phyloP scores from a whole-genome alignment of 495 filamentous ascomycete genomes.

The Aspergillus incahuasiensis region DNA sequence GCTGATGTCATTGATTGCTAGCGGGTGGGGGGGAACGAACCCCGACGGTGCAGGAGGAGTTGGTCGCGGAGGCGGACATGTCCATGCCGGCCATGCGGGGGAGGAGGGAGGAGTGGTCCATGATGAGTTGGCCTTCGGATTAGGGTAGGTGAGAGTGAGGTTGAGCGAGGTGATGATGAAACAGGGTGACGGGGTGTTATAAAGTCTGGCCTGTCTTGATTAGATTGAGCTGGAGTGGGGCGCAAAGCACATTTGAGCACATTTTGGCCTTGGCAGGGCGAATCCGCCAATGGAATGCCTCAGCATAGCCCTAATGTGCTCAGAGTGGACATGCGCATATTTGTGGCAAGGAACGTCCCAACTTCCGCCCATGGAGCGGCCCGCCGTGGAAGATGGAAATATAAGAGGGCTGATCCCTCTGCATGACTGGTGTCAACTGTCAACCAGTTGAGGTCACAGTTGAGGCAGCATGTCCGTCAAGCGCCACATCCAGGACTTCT shows the following conservation, averaged over 20 bases:
- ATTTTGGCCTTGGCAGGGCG: conserved; percentile 12
- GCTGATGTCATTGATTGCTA: neutral
- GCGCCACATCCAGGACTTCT: conserved; percentile 39
- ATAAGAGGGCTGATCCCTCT: neutral
- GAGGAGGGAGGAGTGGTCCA: neutral
- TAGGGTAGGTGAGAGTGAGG: too few relatives aligned
- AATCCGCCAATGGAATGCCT: neutral
- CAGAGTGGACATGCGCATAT: too few relatives aligned
- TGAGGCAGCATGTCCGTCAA: neutral
- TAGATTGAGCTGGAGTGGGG: neutral
- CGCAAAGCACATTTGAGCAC: conserved; percentile 14
- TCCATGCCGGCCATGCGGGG: conserved; percentile 16
- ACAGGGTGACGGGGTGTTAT: too few relatives aligned
- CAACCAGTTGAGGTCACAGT: too few relatives aligned
- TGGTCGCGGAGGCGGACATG: conserved; percentile 5
- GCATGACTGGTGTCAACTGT: too few relatives aligned
- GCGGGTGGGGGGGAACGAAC: neutral
- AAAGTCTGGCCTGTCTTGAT: neutral
- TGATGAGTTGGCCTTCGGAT: neutral
- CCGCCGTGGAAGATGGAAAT: neutral
- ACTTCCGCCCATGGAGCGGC: too few relatives aligned
- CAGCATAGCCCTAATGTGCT: neutral
- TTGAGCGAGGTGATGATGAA: too few relatives aligned
- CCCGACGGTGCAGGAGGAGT: conserved; percentile 21
- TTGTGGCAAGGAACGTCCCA: too few relatives aligned